Percentiles rank a stretch among this genome's conserved stretches.
Evolutionary conservation across 108 stramenopile genomes (phyloP).

Genomic region (Cyclostephanos tholiformis): DNA sequence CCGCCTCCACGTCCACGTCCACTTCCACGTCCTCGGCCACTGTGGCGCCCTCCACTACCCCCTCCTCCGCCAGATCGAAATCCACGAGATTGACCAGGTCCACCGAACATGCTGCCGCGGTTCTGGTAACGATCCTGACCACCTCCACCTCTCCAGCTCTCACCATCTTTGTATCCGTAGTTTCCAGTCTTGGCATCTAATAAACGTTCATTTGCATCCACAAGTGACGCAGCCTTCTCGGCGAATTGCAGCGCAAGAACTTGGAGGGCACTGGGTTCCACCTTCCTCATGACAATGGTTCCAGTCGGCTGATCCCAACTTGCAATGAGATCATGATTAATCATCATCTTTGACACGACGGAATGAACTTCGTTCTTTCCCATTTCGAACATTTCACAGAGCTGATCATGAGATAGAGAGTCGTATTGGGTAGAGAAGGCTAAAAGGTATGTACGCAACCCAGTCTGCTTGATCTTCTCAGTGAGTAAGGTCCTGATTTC

Average conservation of each 20-base stretch:
- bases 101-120: conserved; percentile 20
- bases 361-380: conserved; percentile 86
- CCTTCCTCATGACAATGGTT: conserved; percentile 91
- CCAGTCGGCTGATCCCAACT: conserved; percentile 98
- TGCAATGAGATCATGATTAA: conserved; percentile 84
- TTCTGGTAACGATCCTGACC: conserved; percentile 41
- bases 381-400: conserved; percentile 97
- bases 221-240: conserved; percentile 87
- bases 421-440: conserved; percentile 93
- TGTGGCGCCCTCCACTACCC: conserved; percentile 39
- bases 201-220: conserved; percentile 96
- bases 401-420: conserved; percentile 81
- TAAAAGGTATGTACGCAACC: conserved; percentile 94
- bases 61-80: conserved; percentile 43
- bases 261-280: conserved; percentile 90
- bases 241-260: conserved; percentile 91
- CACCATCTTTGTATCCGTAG: conserved; percentile 75
- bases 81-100: conserved; percentile 31
- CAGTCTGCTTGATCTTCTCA: conserved; percentile 94
- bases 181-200: conserved; percentile 88
- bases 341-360: conserved; percentile 98
- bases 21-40: conserved; percentile 28
- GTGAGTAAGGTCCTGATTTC: conserved; percentile 82
- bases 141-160: conserved; percentile 65
- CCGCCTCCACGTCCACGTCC: conserved; percentile 47